Conservation (phyloP, 2,329 filamentous ascomycete species). For the Neocatenulostroma microsporum region DNA sequence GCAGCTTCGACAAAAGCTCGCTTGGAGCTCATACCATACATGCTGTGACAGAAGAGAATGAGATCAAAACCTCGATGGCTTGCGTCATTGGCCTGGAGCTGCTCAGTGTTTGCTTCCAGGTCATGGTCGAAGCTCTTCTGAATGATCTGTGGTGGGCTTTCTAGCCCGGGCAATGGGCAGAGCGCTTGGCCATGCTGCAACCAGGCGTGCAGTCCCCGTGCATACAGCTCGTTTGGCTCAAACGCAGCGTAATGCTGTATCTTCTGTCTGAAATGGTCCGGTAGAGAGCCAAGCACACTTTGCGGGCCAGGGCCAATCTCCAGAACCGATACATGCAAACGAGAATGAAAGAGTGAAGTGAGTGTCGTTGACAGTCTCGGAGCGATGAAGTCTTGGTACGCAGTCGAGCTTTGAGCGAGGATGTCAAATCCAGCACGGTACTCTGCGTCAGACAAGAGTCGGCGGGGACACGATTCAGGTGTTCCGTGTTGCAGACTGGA, state of each 20-base stretch:
- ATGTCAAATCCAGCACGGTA: constrained; percentile 45
- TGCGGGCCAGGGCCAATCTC: constrained; percentile 54
- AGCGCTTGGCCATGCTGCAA: too few relatives aligned
- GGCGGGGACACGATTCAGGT: constrained; percentile 17
- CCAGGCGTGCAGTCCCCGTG: constrained; percentile 37
- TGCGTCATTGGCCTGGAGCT: too few relatives aligned
- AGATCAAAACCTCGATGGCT: too few relatives aligned
- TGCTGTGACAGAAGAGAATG: constrained; percentile 56
- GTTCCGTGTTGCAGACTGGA: constrained; percentile 1
- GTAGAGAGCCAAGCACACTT: constrained; percentile 47
- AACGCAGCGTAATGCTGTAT: constrained; percentile 48
- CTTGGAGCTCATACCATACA: constrained; percentile 53
- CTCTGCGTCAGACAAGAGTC: constrained; percentile 40
- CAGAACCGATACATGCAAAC: constrained; percentile 43
- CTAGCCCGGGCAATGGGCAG: constrained; percentile 39
- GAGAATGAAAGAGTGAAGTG: constrained; percentile 35
- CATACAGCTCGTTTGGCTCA: constrained; percentile 46
- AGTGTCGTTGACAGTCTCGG: constrained; percentile 43
- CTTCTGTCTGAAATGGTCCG: constrained; percentile 34
- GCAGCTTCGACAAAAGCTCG: constrained; percentile 39
- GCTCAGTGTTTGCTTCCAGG: too few relatives aligned
- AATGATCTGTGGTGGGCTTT: constrained; percentile 34
- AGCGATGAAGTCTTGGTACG: constrained; percentile 47
- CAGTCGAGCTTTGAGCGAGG: constrained; percentile 32
- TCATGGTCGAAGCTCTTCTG: too few relatives aligned